phyloP scores from a whole-genome alignment of 768 basidiomycete species.

The Clavulina sp. region DNA sequence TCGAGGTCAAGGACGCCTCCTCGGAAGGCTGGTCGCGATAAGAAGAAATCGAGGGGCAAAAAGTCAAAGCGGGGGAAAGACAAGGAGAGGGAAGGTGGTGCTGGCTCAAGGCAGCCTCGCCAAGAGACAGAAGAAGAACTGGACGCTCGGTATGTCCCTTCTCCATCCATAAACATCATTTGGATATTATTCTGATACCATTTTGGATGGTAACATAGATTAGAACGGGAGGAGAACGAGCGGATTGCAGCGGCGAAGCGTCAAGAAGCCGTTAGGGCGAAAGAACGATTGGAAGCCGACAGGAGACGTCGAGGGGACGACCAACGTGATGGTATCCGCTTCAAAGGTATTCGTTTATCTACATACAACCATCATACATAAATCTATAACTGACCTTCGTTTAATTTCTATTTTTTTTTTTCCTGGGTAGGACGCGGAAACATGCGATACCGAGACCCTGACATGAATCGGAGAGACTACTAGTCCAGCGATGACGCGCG shows the following conservation, averaged over 20 bases:
- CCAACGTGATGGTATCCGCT: constrained; percentile 29
- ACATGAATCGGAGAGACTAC: no score
- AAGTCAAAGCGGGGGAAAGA: no score
- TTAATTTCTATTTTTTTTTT: background rate
- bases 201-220: constrained; percentile 18
- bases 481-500: no score
- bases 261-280: constrained; percentile 28
- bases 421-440: constrained; percentile 13
- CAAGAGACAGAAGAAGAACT: constrained; percentile 59
- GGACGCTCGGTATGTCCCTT: constrained; percentile 27
- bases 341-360: constrained; percentile 36
- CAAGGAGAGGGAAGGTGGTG: constrained; percentile 6
- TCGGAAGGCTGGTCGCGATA: constrained; percentile 12
- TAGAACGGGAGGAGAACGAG: constrained; percentile 51
- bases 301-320: constrained; percentile 17
- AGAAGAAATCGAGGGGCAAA: constrained; percentile 3
- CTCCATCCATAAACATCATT: background rate
- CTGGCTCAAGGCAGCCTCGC: constrained; percentile 7
- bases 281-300: constrained; percentile 19
- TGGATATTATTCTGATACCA: background rate
- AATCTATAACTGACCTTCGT: background rate
- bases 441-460: constrained; percentile 17
- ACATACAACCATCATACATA: no score
- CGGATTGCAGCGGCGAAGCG: constrained; percentile 23
- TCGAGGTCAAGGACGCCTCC: constrained; percentile 9